Percentiles rank a stretch among this genome's conserved stretches.
Conservation (phyloP, 148 eudicot species). For the Spergularia bocconei region DNA sequence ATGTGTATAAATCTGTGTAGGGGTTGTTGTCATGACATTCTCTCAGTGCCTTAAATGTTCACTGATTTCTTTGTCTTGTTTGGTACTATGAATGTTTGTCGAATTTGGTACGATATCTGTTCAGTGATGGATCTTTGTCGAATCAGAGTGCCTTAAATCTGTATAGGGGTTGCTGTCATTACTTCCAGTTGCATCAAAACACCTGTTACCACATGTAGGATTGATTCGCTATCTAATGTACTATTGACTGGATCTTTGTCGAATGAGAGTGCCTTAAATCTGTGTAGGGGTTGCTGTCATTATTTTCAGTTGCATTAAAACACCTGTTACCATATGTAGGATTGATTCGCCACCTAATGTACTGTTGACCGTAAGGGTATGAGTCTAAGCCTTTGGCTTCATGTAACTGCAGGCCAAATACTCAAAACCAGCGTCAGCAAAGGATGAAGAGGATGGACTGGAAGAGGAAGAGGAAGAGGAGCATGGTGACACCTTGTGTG, state of each 20-base stretch:
- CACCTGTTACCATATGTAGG: neutral
- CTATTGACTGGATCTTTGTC: neutral
- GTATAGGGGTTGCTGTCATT: too few relatives aligned
- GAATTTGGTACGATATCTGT: too few relatives aligned
- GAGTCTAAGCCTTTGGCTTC: neutral
- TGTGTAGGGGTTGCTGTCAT: too few relatives aligned
- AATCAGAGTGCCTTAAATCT: too few relatives aligned
- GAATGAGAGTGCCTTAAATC: too few relatives aligned
- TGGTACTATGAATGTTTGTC: too few relatives aligned
- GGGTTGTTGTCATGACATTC: neutral
- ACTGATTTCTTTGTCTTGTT: too few relatives aligned
- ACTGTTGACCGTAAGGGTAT: neutral
- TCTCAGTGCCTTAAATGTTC: neutral
- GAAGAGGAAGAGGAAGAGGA: conserved; percentile 58
- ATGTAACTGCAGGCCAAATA: conserved; percentile 21
- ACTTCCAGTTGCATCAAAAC: neutral
- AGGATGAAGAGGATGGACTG: conserved; percentile 35
- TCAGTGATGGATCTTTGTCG: too few relatives aligned
- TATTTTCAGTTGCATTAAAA: neutral
- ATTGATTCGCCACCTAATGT: neutral
- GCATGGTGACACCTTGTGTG: conserved; percentile 58
- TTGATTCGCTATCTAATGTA: neutral
- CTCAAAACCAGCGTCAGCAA: conserved; percentile 20
- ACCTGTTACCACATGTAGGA: neutral
- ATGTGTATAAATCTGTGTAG: neutral